phyloP scores from a whole-genome alignment of 768 basidiomycete genomes.

The Lyophyllum semitale region DNA sequence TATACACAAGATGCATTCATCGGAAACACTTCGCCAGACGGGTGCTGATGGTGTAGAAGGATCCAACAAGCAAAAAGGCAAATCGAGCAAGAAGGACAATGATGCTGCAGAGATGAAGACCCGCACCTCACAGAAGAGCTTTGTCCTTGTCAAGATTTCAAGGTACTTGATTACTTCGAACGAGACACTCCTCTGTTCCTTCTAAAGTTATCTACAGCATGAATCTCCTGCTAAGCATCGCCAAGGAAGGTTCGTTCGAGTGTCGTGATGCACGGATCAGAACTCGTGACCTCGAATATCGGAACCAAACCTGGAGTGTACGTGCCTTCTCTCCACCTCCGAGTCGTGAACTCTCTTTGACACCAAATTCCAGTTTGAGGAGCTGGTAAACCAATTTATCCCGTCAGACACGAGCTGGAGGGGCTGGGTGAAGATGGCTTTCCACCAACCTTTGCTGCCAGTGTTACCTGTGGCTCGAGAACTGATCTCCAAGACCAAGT shows the following conservation, averaged over 20 bases:
- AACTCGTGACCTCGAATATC: slow-evolving; percentile 79
- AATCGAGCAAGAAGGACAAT: slow-evolving; percentile 26
- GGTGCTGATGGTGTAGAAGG: slow-evolving; percentile 13
- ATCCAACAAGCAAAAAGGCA: slow-evolving; percentile 8
- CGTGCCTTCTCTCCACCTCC: slow-evolving; percentile 25
- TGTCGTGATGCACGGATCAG: slow-evolving; percentile 78
- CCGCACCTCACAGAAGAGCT: slow-evolving; percentile 81
- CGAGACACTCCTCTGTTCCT: slow-evolving; percentile 15
- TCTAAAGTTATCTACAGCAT: slow-evolving; percentile 40
- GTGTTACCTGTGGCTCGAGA: slow-evolving; percentile 80
- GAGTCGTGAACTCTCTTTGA: slow-evolving; percentile 2
- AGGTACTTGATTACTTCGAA: slow-evolving; percentile 45
- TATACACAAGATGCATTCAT: slow-evolving; percentile 41
- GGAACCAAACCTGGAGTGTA: slow-evolving; percentile 83
- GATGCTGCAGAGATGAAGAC: slow-evolving; percentile 83
- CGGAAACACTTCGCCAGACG: slow-evolving; percentile 33
- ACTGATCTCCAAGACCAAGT: slow-evolving; percentile 76
- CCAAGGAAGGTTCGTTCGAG: slow-evolving; percentile 84
- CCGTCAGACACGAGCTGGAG: slow-evolving; percentile 78
- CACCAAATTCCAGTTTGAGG: slow-evolving; percentile 60
- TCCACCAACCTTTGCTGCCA: slow-evolving; percentile 77
- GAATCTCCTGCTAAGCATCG: slow-evolving; percentile 73
- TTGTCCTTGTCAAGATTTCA: slow-evolving; percentile 74
- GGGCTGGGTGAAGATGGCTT: slow-evolving; percentile 83
- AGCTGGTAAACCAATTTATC: slow-evolving; percentile 76